These are phyloP conservation scores for Juglanconis sp. DNA, from an alignment of 2,329 filamentous ascomycete genomes.

Conservation along the genomic window DNA sequence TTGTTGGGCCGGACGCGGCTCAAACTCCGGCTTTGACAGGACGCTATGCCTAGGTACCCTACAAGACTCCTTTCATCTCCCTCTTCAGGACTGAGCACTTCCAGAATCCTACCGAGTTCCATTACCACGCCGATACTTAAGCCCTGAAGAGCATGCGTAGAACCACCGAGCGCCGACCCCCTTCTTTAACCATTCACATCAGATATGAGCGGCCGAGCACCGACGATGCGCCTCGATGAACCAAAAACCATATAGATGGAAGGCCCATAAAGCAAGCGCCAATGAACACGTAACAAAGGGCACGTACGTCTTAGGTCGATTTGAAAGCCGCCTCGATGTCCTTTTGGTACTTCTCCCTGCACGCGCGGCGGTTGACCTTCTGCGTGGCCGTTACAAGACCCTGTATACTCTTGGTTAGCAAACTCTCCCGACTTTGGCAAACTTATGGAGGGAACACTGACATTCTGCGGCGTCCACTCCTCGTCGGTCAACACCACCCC, in stretches of 20 bases:
- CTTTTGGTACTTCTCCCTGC: slow-evolving; percentile 48
- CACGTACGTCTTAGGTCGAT: background rate
- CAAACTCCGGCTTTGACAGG: too few species aligned
- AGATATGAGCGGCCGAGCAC: background rate
- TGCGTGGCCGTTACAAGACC: slow-evolving; percentile 60
- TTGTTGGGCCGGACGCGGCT: too few species aligned
- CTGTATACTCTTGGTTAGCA: slow-evolving; percentile 30
- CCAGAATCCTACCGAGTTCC: too few species aligned
- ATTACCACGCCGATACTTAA: too few species aligned
- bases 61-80: too few species aligned
- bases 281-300: too few species aligned
- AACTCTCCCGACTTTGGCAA: background rate
- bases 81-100: too few species aligned
- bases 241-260: background rate
- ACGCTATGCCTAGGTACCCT: too few species aligned
- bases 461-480: slow-evolving; percentile 83
- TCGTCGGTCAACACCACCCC: slow-evolving; percentile 78
- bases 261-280: background rate
- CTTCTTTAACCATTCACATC: too few species aligned
- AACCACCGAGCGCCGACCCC: too few species aligned
- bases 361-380: slow-evolving; percentile 54
- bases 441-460: slow-evolving; percentile 46
- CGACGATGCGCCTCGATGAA: background rate
- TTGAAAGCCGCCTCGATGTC: slow-evolving; percentile 46
- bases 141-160: too few species aligned